A percentile compares a stretch with the other conserved stretches of the same genome.
Conservation (phyloP, 176 grass and related monocot species). For the Tillandsia fasciculata region DNA sequence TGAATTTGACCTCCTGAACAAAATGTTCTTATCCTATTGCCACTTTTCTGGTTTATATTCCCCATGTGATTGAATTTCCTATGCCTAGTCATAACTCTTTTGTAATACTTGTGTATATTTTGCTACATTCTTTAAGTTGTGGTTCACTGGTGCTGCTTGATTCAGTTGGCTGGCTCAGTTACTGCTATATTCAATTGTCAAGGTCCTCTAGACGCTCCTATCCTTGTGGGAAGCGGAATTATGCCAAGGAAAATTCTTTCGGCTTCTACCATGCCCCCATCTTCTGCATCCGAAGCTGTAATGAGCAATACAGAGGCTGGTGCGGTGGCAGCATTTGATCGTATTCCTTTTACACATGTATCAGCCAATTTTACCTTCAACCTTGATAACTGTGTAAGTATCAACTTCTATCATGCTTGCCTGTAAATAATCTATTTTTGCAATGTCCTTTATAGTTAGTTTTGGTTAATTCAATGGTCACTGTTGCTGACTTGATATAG, state of each 20-base stretch:
- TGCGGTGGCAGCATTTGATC: slow-evolving; percentile 93
- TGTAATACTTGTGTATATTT: not conserved
- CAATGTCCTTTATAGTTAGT: not conserved
- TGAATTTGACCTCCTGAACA: not conserved
- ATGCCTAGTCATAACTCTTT: too few species aligned
- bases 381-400: slow-evolving; percentile 90
- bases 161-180: slow-evolving; percentile 85
- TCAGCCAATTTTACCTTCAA: slow-evolving; percentile 98
- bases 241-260: slow-evolving; percentile 82
- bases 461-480: not conserved
- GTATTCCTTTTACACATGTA: slow-evolving; percentile 84
- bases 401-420: not conserved
- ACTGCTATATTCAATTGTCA: slow-evolving; percentile 98
- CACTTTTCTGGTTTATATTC: not conserved
- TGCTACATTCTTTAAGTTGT: slow-evolving; percentile 17
- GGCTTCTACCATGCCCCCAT: slow-evolving; percentile 69
- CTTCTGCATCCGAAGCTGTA: slow-evolving; percentile 87
- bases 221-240: slow-evolving; percentile 98
- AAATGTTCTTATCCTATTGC: not conserved
- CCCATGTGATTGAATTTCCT: not conserved
- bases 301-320: slow-evolving; percentile 93
- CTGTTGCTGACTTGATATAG: not conserved
- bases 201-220: slow-evolving; percentile 89
- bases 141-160: slow-evolving; percentile 21
- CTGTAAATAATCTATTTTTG: not conserved